These are phyloP conservation scores for Cercophora newfieldiana DNA, from an alignment of 495 filamentous ascomycete species.

Conservation along the genomic window DNA sequence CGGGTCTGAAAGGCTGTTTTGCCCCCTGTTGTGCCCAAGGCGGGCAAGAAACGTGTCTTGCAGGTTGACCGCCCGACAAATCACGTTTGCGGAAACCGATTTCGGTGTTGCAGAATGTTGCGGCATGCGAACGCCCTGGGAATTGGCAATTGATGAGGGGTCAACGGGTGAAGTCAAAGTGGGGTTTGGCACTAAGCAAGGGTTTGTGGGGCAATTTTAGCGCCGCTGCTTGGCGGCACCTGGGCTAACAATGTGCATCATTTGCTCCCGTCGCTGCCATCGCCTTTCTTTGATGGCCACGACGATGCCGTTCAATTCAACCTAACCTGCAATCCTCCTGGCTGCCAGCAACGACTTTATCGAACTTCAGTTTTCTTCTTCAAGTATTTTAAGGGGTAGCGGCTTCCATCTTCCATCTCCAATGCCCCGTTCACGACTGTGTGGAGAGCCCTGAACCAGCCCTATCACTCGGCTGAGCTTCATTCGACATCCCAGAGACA, in stretches of 20 bases:
- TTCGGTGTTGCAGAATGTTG: not conserved
- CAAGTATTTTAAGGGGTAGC: not conserved
- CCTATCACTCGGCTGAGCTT: not conserved
- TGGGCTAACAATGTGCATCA: not conserved
- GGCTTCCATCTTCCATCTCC: not conserved
- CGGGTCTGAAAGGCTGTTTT: not conserved
- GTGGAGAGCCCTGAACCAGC: not conserved
- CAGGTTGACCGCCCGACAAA: not conserved
- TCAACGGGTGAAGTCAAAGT: not conserved
- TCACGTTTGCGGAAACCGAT: not conserved
- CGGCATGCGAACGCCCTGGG: not conserved
- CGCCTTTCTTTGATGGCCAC: not conserved
- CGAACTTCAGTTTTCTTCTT: not conserved
- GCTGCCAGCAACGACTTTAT: not conserved
- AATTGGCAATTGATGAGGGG: not conserved
- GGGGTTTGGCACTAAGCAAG: not conserved
- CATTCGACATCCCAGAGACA: not conserved
- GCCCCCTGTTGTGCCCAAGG: not conserved
- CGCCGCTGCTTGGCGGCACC: not conserved
- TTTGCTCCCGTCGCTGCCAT: not conserved
- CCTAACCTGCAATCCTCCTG: not conserved
- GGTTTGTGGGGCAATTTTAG: no score
- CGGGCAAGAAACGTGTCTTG: not conserved
- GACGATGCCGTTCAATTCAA: no score
- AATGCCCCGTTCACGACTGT: not conserved